These are phyloP conservation scores for Pythium volutum DNA, from an alignment of 352 stramenopile genomes.

Conservation along the genomic window DNA sequence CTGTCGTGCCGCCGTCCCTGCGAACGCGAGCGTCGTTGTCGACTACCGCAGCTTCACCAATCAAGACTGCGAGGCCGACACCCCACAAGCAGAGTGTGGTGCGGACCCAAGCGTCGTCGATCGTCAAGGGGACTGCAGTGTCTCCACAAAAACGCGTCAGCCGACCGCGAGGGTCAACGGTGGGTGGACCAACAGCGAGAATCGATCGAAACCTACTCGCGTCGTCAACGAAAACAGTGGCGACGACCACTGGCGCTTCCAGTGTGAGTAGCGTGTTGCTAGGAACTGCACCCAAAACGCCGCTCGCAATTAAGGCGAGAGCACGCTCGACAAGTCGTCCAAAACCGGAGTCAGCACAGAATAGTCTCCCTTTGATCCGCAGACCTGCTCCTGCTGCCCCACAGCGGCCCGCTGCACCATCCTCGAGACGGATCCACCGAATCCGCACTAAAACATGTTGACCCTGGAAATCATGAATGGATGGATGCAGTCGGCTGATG, in stretches of 20 bases:
- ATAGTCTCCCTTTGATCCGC: slow-evolving; percentile 4
- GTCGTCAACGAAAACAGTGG: not conserved
- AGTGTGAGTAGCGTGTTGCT: not conserved
- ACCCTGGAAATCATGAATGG: no score
- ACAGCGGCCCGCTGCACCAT: not conserved
- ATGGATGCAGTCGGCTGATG: no score
- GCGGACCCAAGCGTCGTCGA: not conserved
- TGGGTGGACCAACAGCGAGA: not conserved
- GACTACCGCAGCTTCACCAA: not conserved
- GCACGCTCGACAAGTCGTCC: not conserved
- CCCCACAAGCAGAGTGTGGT: not conserved
- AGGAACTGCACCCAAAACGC: not conserved
- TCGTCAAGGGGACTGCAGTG: not conserved
- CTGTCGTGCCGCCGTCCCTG: slow-evolving; percentile 10
- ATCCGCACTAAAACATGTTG: not conserved
- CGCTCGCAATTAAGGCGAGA: not conserved
- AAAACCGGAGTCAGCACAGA: not conserved
- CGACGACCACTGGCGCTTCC: not conserved
- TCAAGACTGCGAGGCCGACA: not conserved
- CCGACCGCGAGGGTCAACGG: not conserved
- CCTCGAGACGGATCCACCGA: not conserved
- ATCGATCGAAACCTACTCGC: not conserved
- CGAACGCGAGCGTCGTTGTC: not conserved
- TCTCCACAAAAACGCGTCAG: not conserved
- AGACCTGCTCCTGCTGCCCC: not conserved